phyloP scores from a whole-genome alignment of 1,284 basidiomycete genomes.

The Moesziomyces parantarcticus region DNA sequence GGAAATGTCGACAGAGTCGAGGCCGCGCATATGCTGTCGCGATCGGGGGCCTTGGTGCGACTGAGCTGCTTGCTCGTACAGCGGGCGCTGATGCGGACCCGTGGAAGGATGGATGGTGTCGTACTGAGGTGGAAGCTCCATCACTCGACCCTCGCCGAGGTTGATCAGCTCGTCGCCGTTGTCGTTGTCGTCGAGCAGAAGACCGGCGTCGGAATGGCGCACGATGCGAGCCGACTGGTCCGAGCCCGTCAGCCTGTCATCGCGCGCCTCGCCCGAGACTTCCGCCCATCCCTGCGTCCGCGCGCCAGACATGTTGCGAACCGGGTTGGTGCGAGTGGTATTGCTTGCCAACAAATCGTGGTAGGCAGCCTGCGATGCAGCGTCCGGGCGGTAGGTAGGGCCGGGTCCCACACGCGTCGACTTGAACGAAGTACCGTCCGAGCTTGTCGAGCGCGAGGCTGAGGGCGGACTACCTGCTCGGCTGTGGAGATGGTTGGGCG shows the following conservation, averaged over 20 bases:
- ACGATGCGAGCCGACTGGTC: conserved; percentile 27
- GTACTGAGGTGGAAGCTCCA: conserved; percentile 60
- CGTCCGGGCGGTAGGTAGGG: conserved; percentile 38
- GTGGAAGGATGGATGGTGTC: conserved; percentile 42
- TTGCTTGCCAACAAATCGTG: conserved; percentile 38
- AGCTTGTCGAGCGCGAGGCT: conserved; percentile 15
- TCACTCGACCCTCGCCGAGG: conserved; percentile 18
- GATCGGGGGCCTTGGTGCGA: conserved; percentile 2
- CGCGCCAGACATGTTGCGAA: conserved; percentile 7
- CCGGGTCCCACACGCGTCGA: conserved; percentile 35
- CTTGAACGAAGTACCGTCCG: conserved; percentile 31
- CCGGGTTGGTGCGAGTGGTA: conserved; percentile 18
- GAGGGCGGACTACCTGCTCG: conserved; percentile 10
- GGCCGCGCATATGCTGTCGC: conserved; percentile 13
- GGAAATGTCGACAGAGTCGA: conserved; percentile 34
- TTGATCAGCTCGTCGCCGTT: conserved; percentile 46
- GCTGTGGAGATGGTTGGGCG: conserved; percentile 6
- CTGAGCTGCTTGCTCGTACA: conserved; percentile 3
- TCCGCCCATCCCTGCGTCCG: conserved; percentile 22
- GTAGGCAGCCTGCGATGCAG: conserved; percentile 41
- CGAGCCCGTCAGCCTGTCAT: background rate
- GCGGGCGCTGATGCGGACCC: conserved; percentile 10
- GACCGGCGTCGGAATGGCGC: conserved; percentile 53
- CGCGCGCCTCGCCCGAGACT: conserved; percentile 6
- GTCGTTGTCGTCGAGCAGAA: conserved; percentile 54